A percentile compares a stretch with the other conserved stretches of the same genome.
phyloP scores from a whole-genome alignment of 768 basidiomycete genomes.

The Boletus tylopilopsis region DNA sequence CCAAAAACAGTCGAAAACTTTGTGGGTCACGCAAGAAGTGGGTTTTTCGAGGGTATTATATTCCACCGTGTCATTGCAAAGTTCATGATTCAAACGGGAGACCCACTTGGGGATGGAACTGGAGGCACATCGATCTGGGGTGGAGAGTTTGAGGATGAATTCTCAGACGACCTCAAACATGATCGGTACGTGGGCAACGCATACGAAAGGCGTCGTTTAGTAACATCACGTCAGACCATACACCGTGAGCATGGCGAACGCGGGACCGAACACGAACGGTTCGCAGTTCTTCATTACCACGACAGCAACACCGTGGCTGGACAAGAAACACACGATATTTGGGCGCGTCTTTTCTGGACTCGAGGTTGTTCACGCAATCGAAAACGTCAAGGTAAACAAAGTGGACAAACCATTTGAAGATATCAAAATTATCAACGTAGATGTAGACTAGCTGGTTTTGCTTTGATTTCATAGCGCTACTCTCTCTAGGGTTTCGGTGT shows the following conservation, averaged over 20 bases:
- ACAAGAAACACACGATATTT: conserved; percentile 91
- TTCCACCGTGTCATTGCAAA: conserved; percentile 98
- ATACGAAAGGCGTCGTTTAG: not conserved
- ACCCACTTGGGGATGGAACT: conserved; percentile 92
- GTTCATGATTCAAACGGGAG: conserved; percentile 98
- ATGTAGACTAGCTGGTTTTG: conserved; percentile 50
- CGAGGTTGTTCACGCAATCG: conserved; percentile 88
- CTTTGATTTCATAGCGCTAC: conserved; percentile 40
- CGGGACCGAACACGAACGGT: conserved; percentile 86
- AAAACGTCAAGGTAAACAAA: conserved; percentile 85
- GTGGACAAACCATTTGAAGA: conserved; percentile 89
- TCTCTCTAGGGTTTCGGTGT: conserved; percentile 39
- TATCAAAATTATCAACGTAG: conserved; percentile 84
- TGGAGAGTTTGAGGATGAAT: conserved; percentile 89
- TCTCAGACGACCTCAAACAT: conserved; percentile 83
- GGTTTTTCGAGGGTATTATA: conserved; percentile 89
- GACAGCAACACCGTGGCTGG: conserved; percentile 89
- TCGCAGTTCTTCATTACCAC: conserved; percentile 99
- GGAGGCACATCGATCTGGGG: conserved; percentile 92
- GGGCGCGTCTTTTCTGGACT: conserved; percentile 84
- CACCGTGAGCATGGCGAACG: conserved; percentile 94
- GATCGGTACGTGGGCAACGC: conserved; percentile 57
- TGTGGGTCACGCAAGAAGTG: conserved; percentile 82
- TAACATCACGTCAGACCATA: conserved; percentile 62
- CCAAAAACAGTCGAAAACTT: conserved; percentile 99